Evolutionary conservation across 208 protist species (phyloP).

Genomic region (Trypanosoma conorhini): DNA sequence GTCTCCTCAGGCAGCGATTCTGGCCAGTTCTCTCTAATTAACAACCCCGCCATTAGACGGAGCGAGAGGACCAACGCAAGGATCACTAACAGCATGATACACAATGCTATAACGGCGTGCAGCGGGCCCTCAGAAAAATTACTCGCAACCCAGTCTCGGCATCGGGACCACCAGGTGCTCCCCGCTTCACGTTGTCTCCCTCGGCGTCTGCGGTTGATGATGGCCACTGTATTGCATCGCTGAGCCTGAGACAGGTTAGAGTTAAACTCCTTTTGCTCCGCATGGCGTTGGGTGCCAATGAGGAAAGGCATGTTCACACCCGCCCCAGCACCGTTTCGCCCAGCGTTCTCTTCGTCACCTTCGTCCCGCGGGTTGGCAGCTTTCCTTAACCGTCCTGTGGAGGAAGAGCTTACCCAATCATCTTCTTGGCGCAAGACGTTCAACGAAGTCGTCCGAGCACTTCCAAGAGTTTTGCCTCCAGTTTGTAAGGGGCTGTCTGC

Average conservation of each 20-base stretch:
- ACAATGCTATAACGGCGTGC: not conserved
- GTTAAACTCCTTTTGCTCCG: not conserved
- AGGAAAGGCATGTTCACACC: conserved; percentile 8
- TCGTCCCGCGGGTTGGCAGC: not conserved
- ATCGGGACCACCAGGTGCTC: not conserved
- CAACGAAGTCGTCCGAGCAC: not conserved
- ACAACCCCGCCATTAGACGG: not conserved
- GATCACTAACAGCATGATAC: not conserved
- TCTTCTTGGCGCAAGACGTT: not conserved
- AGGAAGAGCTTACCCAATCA: not conserved
- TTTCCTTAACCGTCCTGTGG: not conserved
- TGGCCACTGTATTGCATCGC: not conserved
- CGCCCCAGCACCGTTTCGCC: not conserved
- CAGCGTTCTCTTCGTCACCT: not conserved
- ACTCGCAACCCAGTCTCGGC: not conserved
- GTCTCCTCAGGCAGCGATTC: conserved; percentile 10
- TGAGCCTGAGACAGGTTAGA: not conserved
- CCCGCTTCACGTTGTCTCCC: not conserved
- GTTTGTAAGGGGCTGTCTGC: not conserved
- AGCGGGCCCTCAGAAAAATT: not conserved
- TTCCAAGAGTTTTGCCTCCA: not conserved
- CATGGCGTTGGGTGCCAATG: not conserved
- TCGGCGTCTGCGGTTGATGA: not conserved
- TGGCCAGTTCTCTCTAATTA: not conserved
- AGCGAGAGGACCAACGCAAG: not conserved